These are phyloP conservation scores for Pleurozium schreberi DNA, from an alignment of 225 moss, liverwort and hornwort genomes.

Conservation along the genomic window DNA sequence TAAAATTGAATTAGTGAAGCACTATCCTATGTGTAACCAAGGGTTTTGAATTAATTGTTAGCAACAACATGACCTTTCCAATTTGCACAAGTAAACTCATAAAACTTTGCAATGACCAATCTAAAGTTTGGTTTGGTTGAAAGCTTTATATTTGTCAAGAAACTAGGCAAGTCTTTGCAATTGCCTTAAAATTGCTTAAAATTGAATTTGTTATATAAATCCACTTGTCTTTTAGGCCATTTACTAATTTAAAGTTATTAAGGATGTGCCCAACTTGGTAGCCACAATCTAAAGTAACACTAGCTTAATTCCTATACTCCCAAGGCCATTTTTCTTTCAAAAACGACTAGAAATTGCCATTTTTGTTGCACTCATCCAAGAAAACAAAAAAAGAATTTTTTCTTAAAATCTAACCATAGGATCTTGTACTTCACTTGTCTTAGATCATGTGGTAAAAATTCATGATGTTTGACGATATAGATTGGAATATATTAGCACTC, in stretches of 20 bases:
- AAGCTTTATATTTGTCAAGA: background rate
- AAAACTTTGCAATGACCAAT: background rate
- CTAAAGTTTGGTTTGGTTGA: no score
- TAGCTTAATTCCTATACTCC: background rate
- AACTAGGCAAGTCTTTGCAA: fast-evolving
- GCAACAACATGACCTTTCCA: background rate
- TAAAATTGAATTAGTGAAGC: background rate
- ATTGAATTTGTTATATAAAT: background rate
- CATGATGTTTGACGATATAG: no score
- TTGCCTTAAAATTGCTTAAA: no score
- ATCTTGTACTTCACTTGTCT: no score
- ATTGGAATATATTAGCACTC: no score
- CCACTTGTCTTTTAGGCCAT: background rate
- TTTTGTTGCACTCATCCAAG: no score
- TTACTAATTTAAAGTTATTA: background rate
- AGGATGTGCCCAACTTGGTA: background rate
- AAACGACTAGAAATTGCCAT: no score
- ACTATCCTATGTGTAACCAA: background rate
- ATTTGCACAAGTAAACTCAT: background rate
- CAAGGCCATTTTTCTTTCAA: no score
- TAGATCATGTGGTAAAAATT: no score
- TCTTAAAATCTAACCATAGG: no score
- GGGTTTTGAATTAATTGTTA: background rate
- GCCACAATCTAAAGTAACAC: background rate
- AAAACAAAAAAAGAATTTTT: no score